Conservation (phyloP, 2,329 filamentous ascomycete species). For the Davidsoniella virescens region DNA sequence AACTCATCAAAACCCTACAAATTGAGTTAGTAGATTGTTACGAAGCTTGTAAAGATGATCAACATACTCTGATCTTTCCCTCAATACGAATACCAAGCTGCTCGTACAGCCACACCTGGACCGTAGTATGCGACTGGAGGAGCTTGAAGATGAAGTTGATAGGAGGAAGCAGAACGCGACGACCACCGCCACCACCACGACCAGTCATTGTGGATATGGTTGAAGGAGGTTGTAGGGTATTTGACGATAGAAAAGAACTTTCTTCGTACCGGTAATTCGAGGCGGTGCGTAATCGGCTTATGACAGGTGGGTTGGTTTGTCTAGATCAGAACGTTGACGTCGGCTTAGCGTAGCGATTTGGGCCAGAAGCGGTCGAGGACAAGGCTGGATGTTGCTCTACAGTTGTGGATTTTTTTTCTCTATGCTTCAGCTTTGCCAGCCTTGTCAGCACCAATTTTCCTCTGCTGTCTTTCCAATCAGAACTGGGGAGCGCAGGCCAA, state of each 20-base stretch:
- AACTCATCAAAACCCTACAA: conserved; percentile 90
- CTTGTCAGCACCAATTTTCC: neutral
- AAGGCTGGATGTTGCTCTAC: conserved; percentile 2
- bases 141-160: conserved; percentile 55
- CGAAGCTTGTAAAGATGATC: conserved; percentile 38
- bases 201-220: conserved; percentile 34
- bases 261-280: too few relatives aligned
- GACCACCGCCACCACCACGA: conserved; percentile 39
- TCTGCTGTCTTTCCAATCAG: neutral
- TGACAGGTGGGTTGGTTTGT: neutral
- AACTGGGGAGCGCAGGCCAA: neutral
- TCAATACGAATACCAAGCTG: conserved; percentile 88
- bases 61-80: conserved; percentile 76
- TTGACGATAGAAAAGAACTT: neutral
- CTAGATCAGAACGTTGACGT: neutral
- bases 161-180: conserved; percentile 41
- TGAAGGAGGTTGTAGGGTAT: neutral
- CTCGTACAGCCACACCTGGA: conserved; percentile 94
- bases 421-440: conserved; percentile 5
- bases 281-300: neutral
- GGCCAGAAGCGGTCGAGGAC: neutral
- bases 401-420: neutral
- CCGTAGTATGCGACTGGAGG: conserved; percentile 61
- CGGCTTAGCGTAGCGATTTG: too few relatives aligned
- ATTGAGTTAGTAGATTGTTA: conserved; percentile 14